Percentiles rank a stretch among this genome's conserved stretches.
These are phyloP conservation scores for Alternaria incomplexa DNA, from an alignment of 2,329 filamentous ascomycete genomes.

Conservation along the genomic window DNA sequence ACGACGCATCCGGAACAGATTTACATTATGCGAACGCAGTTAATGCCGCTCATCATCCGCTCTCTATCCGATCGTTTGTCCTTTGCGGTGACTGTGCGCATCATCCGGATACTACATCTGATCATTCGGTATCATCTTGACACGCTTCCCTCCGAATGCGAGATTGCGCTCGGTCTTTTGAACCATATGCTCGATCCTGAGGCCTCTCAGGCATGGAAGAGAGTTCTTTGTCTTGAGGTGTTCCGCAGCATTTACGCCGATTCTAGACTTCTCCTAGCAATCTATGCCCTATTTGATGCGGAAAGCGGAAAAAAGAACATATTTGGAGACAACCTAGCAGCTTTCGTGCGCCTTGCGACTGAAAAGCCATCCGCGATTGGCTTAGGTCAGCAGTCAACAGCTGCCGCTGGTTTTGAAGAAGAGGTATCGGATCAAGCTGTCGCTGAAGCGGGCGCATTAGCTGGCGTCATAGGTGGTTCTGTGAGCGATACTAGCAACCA, in stretches of 20 bases:
- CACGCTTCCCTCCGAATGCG: conserved; percentile 78
- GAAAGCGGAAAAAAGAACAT: conserved; percentile 75
- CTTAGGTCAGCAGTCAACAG: conserved; percentile 84
- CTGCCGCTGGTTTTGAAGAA: conserved; percentile 69
- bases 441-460: conserved; percentile 84
- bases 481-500: conserved; percentile 64
- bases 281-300: conserved; percentile 81
- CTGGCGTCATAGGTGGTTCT: conserved; percentile 79
- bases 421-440: conserved; percentile 80
- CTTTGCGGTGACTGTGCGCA: conserved; percentile 82
- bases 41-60: conserved; percentile 83
- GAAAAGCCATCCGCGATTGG: conserved; percentile 91
- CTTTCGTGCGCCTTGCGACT: conserved; percentile 89
- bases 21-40: conserved; percentile 74
- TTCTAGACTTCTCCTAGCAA: conserved; percentile 74
- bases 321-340: conserved; percentile 80
- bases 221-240: conserved; percentile 88
- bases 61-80: conserved; percentile 77
- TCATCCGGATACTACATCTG: conserved; percentile 82
- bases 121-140: conserved; percentile 78
- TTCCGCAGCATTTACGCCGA: conserved; percentile 87
- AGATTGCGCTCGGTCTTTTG: conserved; percentile 79
- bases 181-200: conserved; percentile 91
- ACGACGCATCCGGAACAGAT: conserved; percentile 79
- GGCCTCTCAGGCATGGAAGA: conserved; percentile 77